A percentile compares a stretch with the other conserved stretches of the same genome.
Conservation (phyloP, 208 protist species). For the Acanthamoeba royreba region DNA sequence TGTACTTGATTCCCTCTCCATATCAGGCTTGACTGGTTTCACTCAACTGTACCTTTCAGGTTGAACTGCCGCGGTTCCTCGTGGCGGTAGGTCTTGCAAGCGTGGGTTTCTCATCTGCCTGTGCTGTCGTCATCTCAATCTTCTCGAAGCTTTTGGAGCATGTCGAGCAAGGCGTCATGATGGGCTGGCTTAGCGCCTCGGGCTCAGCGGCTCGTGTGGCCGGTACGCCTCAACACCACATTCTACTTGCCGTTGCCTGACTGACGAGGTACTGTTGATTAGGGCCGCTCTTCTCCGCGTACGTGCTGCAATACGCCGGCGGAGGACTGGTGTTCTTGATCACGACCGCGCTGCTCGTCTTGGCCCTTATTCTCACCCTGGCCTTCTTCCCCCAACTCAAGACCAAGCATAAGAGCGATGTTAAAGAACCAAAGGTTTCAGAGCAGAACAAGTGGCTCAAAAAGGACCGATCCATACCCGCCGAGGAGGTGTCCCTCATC, state of each 20-base stretch:
- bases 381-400: conserved; percentile 28
- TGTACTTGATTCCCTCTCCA: background rate
- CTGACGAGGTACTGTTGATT: background rate
- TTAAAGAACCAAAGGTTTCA: too few species aligned
- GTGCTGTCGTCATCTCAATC: conserved; percentile 27
- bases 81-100: background rate
- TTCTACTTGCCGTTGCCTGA: too few species aligned
- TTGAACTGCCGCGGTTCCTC: background rate
- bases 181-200: conserved; percentile 58
- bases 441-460: too few species aligned
- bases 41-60: background rate
- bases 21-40: background rate
- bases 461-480: background rate
- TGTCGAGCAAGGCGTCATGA: conserved; percentile 52
- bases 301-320: background rate
- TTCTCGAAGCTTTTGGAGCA: conserved; percentile 31
- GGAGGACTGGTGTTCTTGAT: conserved; percentile 39
- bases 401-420: background rate
- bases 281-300: background rate
- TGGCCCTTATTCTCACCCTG: background rate
- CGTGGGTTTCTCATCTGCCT: conserved; percentile 2
- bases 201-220: conserved; percentile 48
- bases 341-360: background rate
- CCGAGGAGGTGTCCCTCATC: background rate
- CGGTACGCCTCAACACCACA: background rate